phyloP scores from a whole-genome alignment of 805 yeast genomes.

The Yamadazyma scolyti region DNA sequence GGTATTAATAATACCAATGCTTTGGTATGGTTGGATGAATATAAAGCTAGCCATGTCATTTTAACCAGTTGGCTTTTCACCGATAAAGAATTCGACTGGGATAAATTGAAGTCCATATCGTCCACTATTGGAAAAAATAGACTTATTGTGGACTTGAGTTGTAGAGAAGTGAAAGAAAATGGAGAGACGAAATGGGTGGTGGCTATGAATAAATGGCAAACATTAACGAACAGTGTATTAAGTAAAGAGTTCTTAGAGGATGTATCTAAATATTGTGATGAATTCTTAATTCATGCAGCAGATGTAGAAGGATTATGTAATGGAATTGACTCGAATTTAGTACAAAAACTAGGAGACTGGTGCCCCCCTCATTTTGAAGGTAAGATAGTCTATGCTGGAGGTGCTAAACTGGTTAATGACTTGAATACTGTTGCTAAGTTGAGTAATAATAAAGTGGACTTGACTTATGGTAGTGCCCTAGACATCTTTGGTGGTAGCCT shows the following conservation, averaged over 20 bases:
- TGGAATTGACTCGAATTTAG: slow-evolving; percentile 85
- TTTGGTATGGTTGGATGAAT: slow-evolving; percentile 61
- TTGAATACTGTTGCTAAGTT: slow-evolving; percentile 59
- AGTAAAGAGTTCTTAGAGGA: slow-evolving; percentile 47
- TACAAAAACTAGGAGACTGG: slow-evolving; percentile 74
- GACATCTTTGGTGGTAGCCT: slow-evolving; percentile 91
- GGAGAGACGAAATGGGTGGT: slow-evolving; percentile 66
- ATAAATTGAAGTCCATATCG: slow-evolving; percentile 50
- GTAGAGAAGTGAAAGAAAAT: slow-evolving; percentile 44
- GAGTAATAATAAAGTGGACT: slow-evolving; percentile 80
- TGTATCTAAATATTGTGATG: slow-evolving; percentile 69
- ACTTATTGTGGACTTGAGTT: slow-evolving; percentile 87
- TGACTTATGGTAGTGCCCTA: slow-evolving; percentile 89
- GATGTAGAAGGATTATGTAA: slow-evolving; percentile 96
- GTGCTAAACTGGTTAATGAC: slow-evolving; percentile 76
- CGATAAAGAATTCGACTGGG: slow-evolving; percentile 39
- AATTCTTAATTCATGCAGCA: slow-evolving; percentile 94
- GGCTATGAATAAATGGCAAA: slow-evolving; percentile 98
- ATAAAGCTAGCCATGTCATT: slow-evolving; percentile 82
- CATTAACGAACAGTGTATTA: slow-evolving; percentile 65
- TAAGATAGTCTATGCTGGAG: slow-evolving; percentile 94
- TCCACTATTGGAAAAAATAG: slow-evolving; percentile 56
- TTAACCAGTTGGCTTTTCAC: slow-evolving; percentile 91
- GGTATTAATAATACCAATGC: slow-evolving; percentile 82
- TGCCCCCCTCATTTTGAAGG: slow-evolving; percentile 48